phyloP scores from a whole-genome alignment of 2,329 filamentous ascomycete genomes.

The Ramularia endophylla region DNA sequence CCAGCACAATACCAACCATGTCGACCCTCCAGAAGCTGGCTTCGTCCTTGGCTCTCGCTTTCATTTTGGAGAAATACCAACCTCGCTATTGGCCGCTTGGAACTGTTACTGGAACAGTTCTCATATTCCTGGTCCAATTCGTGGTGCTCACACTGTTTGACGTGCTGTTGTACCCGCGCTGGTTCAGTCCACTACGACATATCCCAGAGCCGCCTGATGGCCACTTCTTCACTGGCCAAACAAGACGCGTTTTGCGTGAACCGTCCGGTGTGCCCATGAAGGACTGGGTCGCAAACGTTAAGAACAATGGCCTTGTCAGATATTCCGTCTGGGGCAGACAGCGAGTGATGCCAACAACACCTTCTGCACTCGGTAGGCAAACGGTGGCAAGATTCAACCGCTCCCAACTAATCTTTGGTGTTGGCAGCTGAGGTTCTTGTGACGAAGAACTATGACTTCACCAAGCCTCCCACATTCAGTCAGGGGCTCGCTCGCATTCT shows the following conservation, averaged over 20 bases:
- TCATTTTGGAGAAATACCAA: conserved; percentile 16
- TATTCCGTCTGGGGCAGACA: conserved; percentile 45
- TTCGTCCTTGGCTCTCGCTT: conserved; percentile 5
- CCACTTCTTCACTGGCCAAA: conserved; percentile 38
- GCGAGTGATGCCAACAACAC: conserved; percentile 40
- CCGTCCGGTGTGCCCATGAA: conserved; percentile 40
- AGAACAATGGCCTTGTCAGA: conserved; percentile 51
- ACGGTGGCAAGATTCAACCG: too few relatives aligned
- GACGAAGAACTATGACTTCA: conserved; percentile 46
- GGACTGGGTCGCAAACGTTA: conserved; percentile 48
- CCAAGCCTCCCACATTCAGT: conserved; percentile 43
- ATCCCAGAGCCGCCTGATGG: conserved; percentile 50
- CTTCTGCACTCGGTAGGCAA: conserved; percentile 37
- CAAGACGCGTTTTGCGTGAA: conserved; percentile 36
- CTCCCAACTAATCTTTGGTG: too few relatives aligned
- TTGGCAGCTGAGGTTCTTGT: conserved; percentile 43
- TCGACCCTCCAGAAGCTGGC: not conserved
- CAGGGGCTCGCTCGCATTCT: conserved; percentile 57
- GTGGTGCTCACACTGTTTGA: conserved; percentile 38
- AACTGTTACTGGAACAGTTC: conserved; percentile 34
- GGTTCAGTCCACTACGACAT: conserved; percentile 53
- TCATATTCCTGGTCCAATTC: conserved; percentile 33
- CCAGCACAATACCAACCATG: too few relatives aligned
- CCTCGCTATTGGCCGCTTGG: conserved; percentile 30
- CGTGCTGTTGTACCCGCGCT: conserved; percentile 52